A percentile compares a stretch with the other conserved stretches of the same genome.
phyloP scores from a whole-genome alignment of 768 basidiomycete species.

The Filobasidium floriforme region DNA sequence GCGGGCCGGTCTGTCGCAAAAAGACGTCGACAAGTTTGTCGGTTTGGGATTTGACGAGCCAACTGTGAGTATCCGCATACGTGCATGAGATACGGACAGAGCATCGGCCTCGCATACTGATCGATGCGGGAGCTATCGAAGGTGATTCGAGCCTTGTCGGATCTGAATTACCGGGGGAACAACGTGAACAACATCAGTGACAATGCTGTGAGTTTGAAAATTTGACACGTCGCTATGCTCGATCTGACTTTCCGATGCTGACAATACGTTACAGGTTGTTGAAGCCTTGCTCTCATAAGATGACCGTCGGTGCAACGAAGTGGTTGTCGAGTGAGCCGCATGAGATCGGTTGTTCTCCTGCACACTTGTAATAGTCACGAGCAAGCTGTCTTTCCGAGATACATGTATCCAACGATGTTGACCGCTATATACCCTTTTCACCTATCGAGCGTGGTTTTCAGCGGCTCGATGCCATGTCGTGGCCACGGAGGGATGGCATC shows the following conservation, averaged over 20 bases:
- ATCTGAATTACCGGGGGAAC: slow-evolving; percentile 76
- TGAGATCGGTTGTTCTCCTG: no score
- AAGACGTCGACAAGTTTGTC: slow-evolving; percentile 77
- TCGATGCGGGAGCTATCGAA: slow-evolving; percentile 8
- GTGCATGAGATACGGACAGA: not conserved
- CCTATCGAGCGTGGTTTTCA: no score
- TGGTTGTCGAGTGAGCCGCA: no score
- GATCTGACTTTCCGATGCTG: no score
- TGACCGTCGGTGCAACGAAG: no score
- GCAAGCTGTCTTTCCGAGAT: no score
- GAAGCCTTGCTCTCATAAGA: slow-evolving; percentile 9
- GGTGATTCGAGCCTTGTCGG: slow-evolving; percentile 78
- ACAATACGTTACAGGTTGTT: slow-evolving; percentile 8
- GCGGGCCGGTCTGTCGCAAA: slow-evolving; percentile 71
- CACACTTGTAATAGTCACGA: no score
- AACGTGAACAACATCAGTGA: slow-evolving; percentile 73
- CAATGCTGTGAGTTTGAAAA: slow-evolving; percentile 56
- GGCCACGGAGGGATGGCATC: no score
- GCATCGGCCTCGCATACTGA: not conserved
- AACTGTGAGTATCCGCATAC: slow-evolving; percentile 61
- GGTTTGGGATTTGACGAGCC: slow-evolving; percentile 72
- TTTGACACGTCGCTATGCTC: not conserved
- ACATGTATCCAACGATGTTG: no score
- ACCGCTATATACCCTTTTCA: no score
- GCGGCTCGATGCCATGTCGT: no score